A percentile compares a stretch with the other conserved stretches of the same genome.
These are phyloP conservation scores for Maudiozyma serrabonitensis DNA, from an alignment of 805 yeast species.

Conservation along the genomic window DNA sequence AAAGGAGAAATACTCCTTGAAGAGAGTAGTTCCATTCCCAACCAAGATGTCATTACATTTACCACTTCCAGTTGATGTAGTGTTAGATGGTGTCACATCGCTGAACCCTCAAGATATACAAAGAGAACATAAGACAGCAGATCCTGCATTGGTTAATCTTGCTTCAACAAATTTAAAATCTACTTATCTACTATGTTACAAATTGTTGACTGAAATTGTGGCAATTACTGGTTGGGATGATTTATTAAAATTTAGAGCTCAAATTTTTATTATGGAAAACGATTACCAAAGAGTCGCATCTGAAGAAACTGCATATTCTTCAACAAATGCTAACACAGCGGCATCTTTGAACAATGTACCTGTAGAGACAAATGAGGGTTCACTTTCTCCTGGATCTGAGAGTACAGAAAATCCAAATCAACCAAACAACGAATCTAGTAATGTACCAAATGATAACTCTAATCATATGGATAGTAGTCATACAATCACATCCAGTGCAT, in stretches of 20 bases:
- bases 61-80: slow-evolving; percentile 69
- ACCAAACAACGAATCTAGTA: too few species aligned
- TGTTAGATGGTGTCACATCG: slow-evolving; percentile 56
- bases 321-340: slow-evolving; percentile 4
- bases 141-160: slow-evolving; percentile 48
- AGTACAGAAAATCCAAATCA: not conserved
- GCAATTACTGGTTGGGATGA: slow-evolving; percentile 68
- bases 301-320: slow-evolving; percentile 10
- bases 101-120: slow-evolving; percentile 57
- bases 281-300: slow-evolving; percentile 35
- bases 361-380: not conserved
- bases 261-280: slow-evolving; percentile 60
- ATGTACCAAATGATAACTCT: not conserved
- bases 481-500: slow-evolving; percentile 12
- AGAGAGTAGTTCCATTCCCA: slow-evolving; percentile 44
- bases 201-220: slow-evolving; percentile 52
- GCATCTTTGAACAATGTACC: slow-evolving; percentile 2
- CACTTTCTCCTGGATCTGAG: not conserved
- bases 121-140: slow-evolving; percentile 55
- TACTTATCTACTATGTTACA: slow-evolving; percentile 49
- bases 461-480: not conserved
- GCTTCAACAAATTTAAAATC: slow-evolving; percentile 63
- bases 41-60: slow-evolving; percentile 41
- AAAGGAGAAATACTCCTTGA: slow-evolving; percentile 54
- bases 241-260: slow-evolving; percentile 46